Conservation (phyloP, 1,284 basidiomycete genomes). For the Microbotryum lychnidis-dioicae region DNA sequence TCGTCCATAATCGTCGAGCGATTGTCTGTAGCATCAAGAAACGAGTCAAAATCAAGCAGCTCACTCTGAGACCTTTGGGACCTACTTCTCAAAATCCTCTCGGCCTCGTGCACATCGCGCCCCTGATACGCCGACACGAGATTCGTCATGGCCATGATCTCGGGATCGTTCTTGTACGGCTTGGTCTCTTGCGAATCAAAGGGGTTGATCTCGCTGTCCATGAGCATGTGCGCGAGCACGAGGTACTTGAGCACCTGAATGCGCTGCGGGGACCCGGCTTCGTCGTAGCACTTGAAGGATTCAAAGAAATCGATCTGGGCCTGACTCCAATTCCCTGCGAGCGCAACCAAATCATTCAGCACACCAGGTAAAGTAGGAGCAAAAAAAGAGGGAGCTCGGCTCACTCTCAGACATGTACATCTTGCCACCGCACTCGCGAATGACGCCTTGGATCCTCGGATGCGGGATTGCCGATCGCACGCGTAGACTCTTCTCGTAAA, state of each 20-base stretch:
- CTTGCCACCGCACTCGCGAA: constrained; percentile 98
- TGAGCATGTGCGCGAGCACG: constrained; percentile 96
- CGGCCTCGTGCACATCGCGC: constrained; percentile 89
- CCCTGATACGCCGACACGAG: constrained; percentile 93
- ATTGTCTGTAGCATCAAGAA: constrained; percentile 56
- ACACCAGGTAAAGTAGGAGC: not conserved
- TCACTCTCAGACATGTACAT: constrained; percentile 99
- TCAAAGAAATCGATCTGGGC: constrained; percentile 98
- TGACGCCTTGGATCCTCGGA: constrained; percentile 96
- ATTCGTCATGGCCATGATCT: constrained; percentile 97
- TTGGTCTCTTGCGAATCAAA: constrained; percentile 99
- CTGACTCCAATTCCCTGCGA: constrained; percentile 80
- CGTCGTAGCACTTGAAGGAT: constrained; percentile 96
- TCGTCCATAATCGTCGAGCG: constrained; percentile 91
- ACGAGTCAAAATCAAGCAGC: constrained; percentile 3
- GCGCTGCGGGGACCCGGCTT: constrained; percentile 89
- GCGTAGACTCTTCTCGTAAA: constrained; percentile 87
- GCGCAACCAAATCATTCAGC: not conserved
- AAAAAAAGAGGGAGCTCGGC: constrained; percentile 36
- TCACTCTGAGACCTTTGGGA: constrained; percentile 2
- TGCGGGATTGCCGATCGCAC: constrained; percentile 96
- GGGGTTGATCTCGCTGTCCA: constrained; percentile 95
- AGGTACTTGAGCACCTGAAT: constrained; percentile 98
- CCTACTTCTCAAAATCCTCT: constrained; percentile 80
- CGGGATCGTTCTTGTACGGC: constrained; percentile 93